Evolutionary conservation across 192 early-diverging fungal species (phyloP).

Genomic region (Coemansia sp.): DNA sequence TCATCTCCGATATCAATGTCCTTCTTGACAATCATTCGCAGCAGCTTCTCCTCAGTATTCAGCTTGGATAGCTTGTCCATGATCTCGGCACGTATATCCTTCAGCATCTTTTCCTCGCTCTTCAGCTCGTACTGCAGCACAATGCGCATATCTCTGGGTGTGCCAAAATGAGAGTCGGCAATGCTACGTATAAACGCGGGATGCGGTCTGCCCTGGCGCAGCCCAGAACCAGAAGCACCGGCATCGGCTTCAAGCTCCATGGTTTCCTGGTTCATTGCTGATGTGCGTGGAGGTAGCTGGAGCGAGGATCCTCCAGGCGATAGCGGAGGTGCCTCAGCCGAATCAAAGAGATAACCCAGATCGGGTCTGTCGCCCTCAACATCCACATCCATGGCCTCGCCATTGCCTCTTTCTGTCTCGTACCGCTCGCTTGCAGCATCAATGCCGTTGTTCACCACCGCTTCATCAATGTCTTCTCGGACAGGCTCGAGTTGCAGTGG

Average conservation of each 20-base stretch:
- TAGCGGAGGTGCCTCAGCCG: constrained; percentile 23
- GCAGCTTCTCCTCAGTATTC: constrained; percentile 44
- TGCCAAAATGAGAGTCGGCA: constrained; percentile 7
- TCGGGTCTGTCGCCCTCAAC: constrained; percentile 44
- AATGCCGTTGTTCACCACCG: not conserved
- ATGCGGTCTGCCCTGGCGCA: constrained; percentile 20
- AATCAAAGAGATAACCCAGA: constrained; percentile 44
- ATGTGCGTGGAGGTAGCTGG: constrained; percentile 23
- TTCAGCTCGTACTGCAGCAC: constrained; percentile 49
- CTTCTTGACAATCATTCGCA: constrained; percentile 46
- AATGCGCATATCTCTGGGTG: constrained; percentile 42
- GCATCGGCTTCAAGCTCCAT: not conserved
- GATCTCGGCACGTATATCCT: constrained; percentile 44
- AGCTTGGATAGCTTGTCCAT: constrained; percentile 47
- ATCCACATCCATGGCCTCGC: constrained; percentile 37
- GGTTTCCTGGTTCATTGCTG: constrained; percentile 11
- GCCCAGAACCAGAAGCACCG: not conserved
- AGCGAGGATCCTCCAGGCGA: constrained; percentile 15
- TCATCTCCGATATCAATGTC: constrained; percentile 44
- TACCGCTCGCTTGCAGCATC: not conserved
- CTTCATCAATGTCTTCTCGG: not conserved
- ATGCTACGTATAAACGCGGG: constrained; percentile 20
- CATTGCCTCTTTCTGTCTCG: constrained; percentile 2
- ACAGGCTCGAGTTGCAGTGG: constrained; percentile 24
- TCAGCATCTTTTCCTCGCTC: constrained; percentile 41